phyloP scores from a whole-genome alignment of 108 stramenopile genomes.

The Epithemia pelagica region DNA sequence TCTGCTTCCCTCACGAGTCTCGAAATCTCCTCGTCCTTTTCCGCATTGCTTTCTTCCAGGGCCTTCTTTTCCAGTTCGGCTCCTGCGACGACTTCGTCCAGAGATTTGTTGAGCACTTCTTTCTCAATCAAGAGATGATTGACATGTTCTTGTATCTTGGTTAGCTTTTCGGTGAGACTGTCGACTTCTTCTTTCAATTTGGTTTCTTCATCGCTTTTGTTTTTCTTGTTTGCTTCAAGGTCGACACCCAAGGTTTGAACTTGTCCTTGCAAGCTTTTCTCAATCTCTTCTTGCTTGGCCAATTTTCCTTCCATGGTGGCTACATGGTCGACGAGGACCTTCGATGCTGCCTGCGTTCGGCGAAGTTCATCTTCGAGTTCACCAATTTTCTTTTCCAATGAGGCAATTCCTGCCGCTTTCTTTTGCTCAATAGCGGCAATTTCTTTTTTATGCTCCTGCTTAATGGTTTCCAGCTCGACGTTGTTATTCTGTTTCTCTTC shows the following conservation, averaged over 20 bases:
- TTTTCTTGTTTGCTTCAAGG: slow-evolving; percentile 24
- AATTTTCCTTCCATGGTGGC: slow-evolving; percentile 69
- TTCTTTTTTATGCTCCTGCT: not conserved
- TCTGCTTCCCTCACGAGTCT: not conserved
- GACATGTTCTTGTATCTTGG: slow-evolving; percentile 8
- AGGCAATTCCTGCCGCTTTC: not conserved
- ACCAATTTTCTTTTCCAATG: slow-evolving; percentile 12
- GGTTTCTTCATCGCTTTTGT: slow-evolving; percentile 7
- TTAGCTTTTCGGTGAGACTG: not conserved
- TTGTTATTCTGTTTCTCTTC: slow-evolving; percentile 4
- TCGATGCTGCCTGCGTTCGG: slow-evolving; percentile 62
- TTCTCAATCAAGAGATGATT: slow-evolving; percentile 9
- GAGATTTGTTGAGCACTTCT: slow-evolving; percentile 11
- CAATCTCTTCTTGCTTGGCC: slow-evolving; percentile 50
- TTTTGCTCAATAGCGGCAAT: slow-evolving; percentile 1
- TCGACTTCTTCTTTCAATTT: slow-evolving; percentile 9
- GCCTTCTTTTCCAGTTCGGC: slow-evolving; percentile 1
- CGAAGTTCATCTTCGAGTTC: slow-evolving; percentile 53
- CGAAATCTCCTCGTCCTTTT: not conserved
- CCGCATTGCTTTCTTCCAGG: not conserved
- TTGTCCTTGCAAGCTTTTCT: slow-evolving; percentile 67
- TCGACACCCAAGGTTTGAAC: slow-evolving; percentile 58
- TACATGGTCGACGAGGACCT: slow-evolving; percentile 75
- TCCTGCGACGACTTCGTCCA: slow-evolving; percentile 1
- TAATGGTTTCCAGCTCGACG: slow-evolving; percentile 2